Evolutionary conservation across 2,329 filamentous ascomycete species (phyloP).

Genomic region (Apiospora aurea): DNA sequence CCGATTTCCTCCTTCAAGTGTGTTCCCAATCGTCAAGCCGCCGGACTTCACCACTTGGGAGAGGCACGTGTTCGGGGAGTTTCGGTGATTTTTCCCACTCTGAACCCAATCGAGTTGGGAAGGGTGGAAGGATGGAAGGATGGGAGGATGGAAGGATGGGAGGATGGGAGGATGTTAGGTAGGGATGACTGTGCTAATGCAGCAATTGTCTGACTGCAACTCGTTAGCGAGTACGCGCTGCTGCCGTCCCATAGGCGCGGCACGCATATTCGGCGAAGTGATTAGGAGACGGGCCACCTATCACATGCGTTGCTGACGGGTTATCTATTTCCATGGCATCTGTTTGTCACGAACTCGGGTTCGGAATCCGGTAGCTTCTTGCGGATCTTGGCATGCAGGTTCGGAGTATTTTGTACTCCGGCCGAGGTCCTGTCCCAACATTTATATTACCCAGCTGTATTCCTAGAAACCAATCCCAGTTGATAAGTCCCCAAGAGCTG

Average conservation of each 20-base stretch:
- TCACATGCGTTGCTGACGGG: not conserved
- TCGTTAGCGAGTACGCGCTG: not conserved
- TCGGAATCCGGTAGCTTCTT: not conserved
- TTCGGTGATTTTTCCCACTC: slow-evolving; percentile 1
- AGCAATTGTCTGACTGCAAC: not conserved
- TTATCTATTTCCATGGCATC: not conserved
- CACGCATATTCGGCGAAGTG: not conserved
- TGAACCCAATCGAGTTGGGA: not conserved
- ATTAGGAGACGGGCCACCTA: slow-evolving; percentile 6
- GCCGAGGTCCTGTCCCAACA: not conserved
- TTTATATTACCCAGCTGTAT: not conserved
- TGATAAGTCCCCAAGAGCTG: not conserved
- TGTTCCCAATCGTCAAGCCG: not conserved
- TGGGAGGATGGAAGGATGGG: too few species aligned
- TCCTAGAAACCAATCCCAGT: too few species aligned
- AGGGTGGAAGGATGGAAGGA: too few species aligned
- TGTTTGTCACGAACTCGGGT: not conserved
- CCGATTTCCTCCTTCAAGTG: not conserved
- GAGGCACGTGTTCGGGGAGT: slow-evolving; percentile 9
- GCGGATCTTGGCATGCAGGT: not conserved
- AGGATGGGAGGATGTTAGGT: not conserved
- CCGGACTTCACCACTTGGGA: slow-evolving; percentile 13
- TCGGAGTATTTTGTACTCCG: not conserved
- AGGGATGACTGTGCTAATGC: not conserved
- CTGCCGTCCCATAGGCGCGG: not conserved